Percentiles rank a stretch among this genome's conserved stretches.
These are phyloP conservation scores for Sporothrix protearum DNA, from an alignment of 2,329 filamentous ascomycete genomes.

Conservation along the genomic window DNA sequence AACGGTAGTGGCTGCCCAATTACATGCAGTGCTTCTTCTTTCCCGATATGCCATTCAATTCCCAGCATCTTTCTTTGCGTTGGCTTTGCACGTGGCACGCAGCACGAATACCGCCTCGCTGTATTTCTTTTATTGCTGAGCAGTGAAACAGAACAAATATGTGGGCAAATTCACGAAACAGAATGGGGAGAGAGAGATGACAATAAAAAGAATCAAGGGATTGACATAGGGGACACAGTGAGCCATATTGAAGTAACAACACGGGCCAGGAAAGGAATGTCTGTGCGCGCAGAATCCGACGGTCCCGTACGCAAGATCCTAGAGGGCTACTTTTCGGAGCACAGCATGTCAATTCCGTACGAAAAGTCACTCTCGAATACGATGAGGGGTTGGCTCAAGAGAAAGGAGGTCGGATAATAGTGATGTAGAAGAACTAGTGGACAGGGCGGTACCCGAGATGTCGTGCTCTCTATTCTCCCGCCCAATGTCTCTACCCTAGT, in stretches of 20 bases:
- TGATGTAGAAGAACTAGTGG: neutral
- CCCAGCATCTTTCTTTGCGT: neutral
- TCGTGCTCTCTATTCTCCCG: neutral
- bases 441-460: neutral
- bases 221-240: neutral
- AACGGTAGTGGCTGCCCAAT: neutral
- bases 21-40: neutral
- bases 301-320: neutral
- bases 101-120: conserved; percentile 12
- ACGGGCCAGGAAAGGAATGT: neutral
- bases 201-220: neutral
- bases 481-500: neutral
- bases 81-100: conserved; percentile 19
- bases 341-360: neutral
- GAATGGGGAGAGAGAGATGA: neutral
- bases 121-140: conserved; percentile 9
- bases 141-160: conserved; percentile 16
- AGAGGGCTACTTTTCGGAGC: neutral
- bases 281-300: neutral
- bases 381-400: neutral
- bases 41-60: neutral
- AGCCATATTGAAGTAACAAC: neutral
- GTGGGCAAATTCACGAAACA: conserved; percentile 6
- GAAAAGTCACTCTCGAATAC: neutral
- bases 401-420: neutral